A percentile compares a stretch with the other conserved stretches of the same genome.
Evolutionary conservation across 2,329 filamentous ascomycete species (phyloP).

Genomic region (Monosporascus sp.): DNA sequence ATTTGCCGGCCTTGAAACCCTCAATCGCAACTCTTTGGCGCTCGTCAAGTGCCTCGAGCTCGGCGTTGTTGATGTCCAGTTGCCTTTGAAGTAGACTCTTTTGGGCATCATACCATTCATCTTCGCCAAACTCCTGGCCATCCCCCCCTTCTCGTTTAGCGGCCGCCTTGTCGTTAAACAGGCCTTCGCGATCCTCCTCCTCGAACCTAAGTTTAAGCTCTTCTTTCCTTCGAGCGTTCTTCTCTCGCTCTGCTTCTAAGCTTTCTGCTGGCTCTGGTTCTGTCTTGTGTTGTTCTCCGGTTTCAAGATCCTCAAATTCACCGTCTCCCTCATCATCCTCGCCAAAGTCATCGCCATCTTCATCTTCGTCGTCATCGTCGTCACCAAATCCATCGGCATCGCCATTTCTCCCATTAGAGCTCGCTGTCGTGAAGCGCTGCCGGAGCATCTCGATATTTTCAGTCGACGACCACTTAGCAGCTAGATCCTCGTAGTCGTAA

Average conservation of each 20-base stretch:
- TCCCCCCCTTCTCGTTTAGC: slow-evolving; percentile 64
- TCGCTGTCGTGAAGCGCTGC: slow-evolving; percentile 67
- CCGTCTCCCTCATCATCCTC: slow-evolving; percentile 69
- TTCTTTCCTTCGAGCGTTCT: slow-evolving; percentile 87
- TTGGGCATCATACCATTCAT: slow-evolving; percentile 97
- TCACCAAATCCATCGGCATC: slow-evolving; percentile 42
- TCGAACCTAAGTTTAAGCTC: slow-evolving; percentile 93
- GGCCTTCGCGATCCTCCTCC: slow-evolving; percentile 95
- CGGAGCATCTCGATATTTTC: slow-evolving; percentile 72
- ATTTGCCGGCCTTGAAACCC: slow-evolving; percentile 86
- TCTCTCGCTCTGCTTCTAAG: slow-evolving; percentile 83
- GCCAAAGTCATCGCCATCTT: slow-evolving; percentile 44
- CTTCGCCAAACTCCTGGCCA: slow-evolving; percentile 83
- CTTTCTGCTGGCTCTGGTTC: slow-evolving; percentile 39
- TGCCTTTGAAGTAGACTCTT: slow-evolving; percentile 95
- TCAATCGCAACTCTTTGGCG: slow-evolving; percentile 77
- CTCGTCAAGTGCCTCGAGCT: slow-evolving; percentile 84
- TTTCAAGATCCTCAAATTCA: slow-evolving; percentile 80
- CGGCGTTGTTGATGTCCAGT: slow-evolving; percentile 90
- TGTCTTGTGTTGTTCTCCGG: slow-evolving; percentile 55
- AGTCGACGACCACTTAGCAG: slow-evolving; percentile 77
- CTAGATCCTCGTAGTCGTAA: slow-evolving; percentile 75
- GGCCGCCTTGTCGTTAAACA: slow-evolving; percentile 81
- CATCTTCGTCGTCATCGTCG: slow-evolving; percentile 46
- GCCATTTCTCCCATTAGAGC: slow-evolving; percentile 50